Base-by-base conservation (phyloP, 2,329 filamentous ascomycete genomes). In the Alternaria sp. region DNA sequence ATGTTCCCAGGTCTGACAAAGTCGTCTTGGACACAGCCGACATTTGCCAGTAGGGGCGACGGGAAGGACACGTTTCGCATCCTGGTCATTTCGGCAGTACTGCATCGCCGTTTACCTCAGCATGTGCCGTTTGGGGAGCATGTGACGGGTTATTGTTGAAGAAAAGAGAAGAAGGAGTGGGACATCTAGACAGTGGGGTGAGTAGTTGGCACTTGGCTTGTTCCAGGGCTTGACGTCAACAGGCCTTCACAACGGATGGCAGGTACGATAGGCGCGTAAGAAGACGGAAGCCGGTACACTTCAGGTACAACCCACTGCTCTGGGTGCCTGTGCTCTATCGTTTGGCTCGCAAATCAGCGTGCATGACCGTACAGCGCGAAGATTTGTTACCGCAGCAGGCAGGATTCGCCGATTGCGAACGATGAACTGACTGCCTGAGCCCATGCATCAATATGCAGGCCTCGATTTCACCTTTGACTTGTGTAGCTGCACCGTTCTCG, bases 1-100 rank as follows among this genome's bases (percentile, higher is more conserved):
- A 33, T 37, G 20, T 53, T 11, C 20, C n/a, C 49, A 51, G 20
- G 28, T n/a, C 28, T 23, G 4, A 51, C 11, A 20, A 30, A 15
- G n/a, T 53, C 30, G 33, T 41, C 30, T 33, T n/a, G 49, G 14
- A 41, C 43, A 49, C 8, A 20, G 41, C 26, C 15, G 44, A 46
- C 14, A 41, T 41, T 25, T 53, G 60, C 43, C 26, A 45, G 30
- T 50, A 20, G 28, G 37, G 21, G 41, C 25, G 55, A 28, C 33
- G 49, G 49, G 55, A 59, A 55, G 60, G 21, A 59, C 23, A 37
- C 18, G 60, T 63, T 63, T 63, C 55, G 58, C 30, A 63, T 49
- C 26, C 55, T 55, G 49, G 55, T 58, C 28, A 26, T 26, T 46
- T 45, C 44, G 23, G 51, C 37, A 45, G 26, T 56, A 56, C 51